Evolutionary conservation across 257 asterid species (phyloP).

Genomic region (Verbena officinalis): DNA sequence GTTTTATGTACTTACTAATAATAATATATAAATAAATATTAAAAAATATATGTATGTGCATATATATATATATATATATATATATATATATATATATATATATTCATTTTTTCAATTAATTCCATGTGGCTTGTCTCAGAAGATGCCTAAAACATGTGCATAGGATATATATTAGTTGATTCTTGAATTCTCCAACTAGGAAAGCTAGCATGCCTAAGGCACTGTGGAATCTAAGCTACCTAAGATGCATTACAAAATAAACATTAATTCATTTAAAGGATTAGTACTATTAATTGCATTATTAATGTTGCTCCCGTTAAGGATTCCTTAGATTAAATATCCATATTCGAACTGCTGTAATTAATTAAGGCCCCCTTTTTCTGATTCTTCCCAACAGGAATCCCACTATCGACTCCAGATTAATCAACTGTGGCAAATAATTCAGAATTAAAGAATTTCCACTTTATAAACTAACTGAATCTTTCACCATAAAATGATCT

Average conservation of each 20-base stretch:
- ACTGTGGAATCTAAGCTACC: slow-evolving; percentile 24
- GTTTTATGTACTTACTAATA: background rate
- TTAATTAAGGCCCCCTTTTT: slow-evolving; percentile 7
- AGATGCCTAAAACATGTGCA: slow-evolving; percentile 49
- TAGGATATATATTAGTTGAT: slow-evolving; percentile 23
- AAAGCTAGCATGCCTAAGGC: slow-evolving; percentile 28
- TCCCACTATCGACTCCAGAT: slow-evolving; percentile 47
- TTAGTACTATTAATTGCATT: slow-evolving; percentile 34
- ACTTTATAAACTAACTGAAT: slow-evolving; percentile 7
- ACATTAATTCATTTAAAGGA: slow-evolving; percentile 12
- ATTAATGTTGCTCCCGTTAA: slow-evolving; percentile 40
- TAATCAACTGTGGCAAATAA: slow-evolving; percentile 25
- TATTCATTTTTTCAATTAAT: background rate
- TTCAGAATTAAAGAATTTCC: slow-evolving; percentile 6
- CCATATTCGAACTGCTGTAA: background rate
- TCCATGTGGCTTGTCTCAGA: slow-evolving; percentile 26
- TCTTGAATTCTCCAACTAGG: slow-evolving; percentile 28
- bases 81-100: background rate
- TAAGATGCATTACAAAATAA: background rate
- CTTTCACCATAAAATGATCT: background rate
- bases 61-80: background rate
- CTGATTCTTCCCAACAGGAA: slow-evolving; percentile 45
- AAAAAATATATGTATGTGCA: background rate
- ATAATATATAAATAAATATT: too few relatives aligned
- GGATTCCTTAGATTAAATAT: slow-evolving; percentile 27